A percentile compares a stretch with the other conserved stretches of the same genome.
Evolutionary conservation across 2,329 filamentous ascomycete species (phyloP).

Genomic region (Neonectria neomacrospora): DNA sequence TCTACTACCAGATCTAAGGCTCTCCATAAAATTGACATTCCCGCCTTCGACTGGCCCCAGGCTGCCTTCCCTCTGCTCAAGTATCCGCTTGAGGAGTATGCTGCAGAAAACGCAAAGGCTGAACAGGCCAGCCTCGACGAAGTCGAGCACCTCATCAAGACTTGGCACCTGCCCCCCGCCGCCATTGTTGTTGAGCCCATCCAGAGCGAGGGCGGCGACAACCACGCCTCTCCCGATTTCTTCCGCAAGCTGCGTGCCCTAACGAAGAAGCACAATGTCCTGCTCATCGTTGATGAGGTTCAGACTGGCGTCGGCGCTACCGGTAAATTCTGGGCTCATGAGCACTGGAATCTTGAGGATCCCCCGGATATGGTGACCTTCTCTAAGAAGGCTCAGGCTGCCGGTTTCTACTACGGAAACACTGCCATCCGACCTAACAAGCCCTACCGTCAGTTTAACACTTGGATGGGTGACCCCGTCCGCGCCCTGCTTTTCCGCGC

Average conservation of each 20-base stretch:
- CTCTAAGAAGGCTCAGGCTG: conserved; percentile 94
- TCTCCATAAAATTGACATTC: conserved; percentile 95
- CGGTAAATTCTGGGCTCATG: conserved; percentile 95
- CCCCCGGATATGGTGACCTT: conserved; percentile 96
- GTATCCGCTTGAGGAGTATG: conserved; percentile 86
- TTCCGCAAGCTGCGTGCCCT: conserved; percentile 85
- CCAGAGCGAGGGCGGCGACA: conserved; percentile 94
- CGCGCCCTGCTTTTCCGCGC: conserved; percentile 86
- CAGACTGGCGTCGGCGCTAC: conserved; percentile 94
- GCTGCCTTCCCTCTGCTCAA: conserved; percentile 86
- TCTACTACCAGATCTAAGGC: conserved; percentile 93
- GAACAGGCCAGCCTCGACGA: conserved; percentile 85
- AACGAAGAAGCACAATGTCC: conserved; percentile 79
- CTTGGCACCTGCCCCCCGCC: conserved; percentile 81
- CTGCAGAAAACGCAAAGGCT: conserved; percentile 81
- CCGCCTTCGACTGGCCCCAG: conserved; percentile 94
- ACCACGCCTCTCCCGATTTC: conserved; percentile 89
- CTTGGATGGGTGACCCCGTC: conserved; percentile 94
- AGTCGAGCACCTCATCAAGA: conserved; percentile 83
- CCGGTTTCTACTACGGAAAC: conserved; percentile 91
- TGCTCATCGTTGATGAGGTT: conserved; percentile 93
- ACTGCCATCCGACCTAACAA: conserved; percentile 85
- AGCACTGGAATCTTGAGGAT: conserved; percentile 85
- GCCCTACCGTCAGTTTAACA: conserved; percentile 97
- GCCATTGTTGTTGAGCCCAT: conserved; percentile 90